phyloP scores from a whole-genome alignment of 2,329 filamentous ascomycete genomes.

The Fusarium pseudonygamai region DNA sequence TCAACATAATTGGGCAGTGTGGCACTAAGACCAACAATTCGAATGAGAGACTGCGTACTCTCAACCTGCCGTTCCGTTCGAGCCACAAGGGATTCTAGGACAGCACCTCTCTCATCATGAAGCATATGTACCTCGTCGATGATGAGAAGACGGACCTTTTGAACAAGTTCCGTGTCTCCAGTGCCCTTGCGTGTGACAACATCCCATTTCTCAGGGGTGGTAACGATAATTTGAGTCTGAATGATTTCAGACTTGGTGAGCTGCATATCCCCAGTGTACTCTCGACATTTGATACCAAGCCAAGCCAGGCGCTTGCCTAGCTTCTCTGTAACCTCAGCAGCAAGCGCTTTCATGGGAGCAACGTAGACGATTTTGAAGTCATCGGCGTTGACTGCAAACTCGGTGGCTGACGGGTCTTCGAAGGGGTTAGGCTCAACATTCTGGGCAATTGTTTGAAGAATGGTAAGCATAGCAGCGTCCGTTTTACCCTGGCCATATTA shows the following conservation, averaged over 20 bases:
- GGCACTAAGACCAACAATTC: conserved; percentile 93
- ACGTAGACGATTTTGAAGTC: conserved; percentile 99
- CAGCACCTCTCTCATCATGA: conserved; percentile 95
- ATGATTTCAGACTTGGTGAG: conserved; percentile 96
- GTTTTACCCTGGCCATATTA: conserved; percentile 78
- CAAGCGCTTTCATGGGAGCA: conserved; percentile 97
- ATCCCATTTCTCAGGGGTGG: conserved; percentile 99
- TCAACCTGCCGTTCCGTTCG: conserved; percentile 96
- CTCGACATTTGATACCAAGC: conserved; percentile 90
- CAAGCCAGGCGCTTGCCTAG: conserved; percentile 90
- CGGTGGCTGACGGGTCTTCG: conserved; percentile 75
- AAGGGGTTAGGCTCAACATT: conserved; percentile 83
- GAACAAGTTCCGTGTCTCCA: conserved; percentile 95
- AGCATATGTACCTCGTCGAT: conserved; percentile 99
- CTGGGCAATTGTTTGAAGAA: conserved; percentile 89
- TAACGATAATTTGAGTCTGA: conserved; percentile 97
- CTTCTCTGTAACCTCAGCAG: conserved; percentile 96
- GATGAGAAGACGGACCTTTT: conserved; percentile 94
- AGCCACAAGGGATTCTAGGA: conserved; percentile 94
- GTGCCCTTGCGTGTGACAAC: conserved; percentile 97
- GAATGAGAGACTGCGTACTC: conserved; percentile 96
- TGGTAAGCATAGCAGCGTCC: conserved; percentile 96
- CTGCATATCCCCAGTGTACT: conserved; percentile 98
- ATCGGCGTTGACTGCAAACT: conserved; percentile 84
- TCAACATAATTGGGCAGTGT: conserved; percentile 97